A percentile compares a stretch with the other conserved stretches of the same genome.
Conservation (phyloP, 2,329 filamentous ascomycete genomes). For the Aspergillus proliferans region DNA sequence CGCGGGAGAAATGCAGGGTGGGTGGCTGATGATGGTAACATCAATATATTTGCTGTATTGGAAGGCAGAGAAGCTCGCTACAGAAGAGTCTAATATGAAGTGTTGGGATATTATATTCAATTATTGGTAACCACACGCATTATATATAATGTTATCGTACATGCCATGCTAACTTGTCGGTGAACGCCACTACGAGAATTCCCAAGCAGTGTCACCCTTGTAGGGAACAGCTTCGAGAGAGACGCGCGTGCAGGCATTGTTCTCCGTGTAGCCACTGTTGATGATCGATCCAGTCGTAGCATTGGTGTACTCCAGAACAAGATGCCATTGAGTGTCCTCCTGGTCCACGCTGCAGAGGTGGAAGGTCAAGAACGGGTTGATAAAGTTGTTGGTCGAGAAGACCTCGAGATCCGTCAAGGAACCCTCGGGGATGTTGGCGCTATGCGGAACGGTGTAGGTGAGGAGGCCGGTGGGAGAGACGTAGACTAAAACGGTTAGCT, state of each 20-base stretch:
- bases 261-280: constrained; percentile 1
- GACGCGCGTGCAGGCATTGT: constrained; percentile 3
- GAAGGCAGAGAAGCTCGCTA: no score
- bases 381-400: constrained; percentile 1
- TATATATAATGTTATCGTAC: no score
- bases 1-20: no score
- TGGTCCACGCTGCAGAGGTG: background rate
- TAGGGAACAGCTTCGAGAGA: background rate
- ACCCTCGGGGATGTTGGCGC: constrained; percentile 2
- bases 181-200: no score
- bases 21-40: no score
- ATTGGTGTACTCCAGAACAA: constrained; percentile 4
- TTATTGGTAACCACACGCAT: no score
- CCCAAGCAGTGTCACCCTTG: no score
- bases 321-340: background rate
- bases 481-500: constrained; percentile 1
- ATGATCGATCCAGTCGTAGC: constrained; percentile 3
- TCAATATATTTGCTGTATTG: no score
- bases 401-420: constrained; percentile 1
- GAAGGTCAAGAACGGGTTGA: constrained; percentile 5
- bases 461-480: constrained; percentile 2
- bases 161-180: no score
- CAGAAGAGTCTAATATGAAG: no score
- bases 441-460: constrained; percentile 4
- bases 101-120: no score